A percentile compares a stretch with the other conserved stretches of the same genome.
These are phyloP conservation scores for Allantophomopsis cytisporea DNA, from an alignment of 2,329 filamentous ascomycete genomes.

Conservation along the genomic window DNA sequence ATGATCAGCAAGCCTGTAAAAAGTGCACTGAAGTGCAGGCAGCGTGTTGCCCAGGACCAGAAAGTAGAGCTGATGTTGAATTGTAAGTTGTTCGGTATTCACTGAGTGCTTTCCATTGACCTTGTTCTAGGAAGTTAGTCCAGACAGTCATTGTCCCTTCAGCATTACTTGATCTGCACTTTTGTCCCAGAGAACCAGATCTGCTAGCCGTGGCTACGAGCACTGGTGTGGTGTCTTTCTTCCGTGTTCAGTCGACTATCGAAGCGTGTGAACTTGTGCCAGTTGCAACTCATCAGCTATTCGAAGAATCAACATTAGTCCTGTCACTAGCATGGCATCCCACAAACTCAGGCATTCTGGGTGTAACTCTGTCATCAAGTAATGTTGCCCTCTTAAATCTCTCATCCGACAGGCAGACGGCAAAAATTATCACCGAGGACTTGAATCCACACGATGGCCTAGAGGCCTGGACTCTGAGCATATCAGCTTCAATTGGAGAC, in stretches of 20 bases:
- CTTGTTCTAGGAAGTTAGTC: slow-evolving; percentile 30
- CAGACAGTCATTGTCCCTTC: slow-evolving; percentile 51
- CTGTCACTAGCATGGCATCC: slow-evolving; percentile 67
- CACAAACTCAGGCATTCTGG: slow-evolving; percentile 36
- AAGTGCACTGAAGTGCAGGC: too few relatives aligned
- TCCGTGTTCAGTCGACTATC: slow-evolving; percentile 35
- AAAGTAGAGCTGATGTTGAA: too few relatives aligned
- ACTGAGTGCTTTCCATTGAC: slow-evolving; percentile 25
- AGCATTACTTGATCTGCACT: slow-evolving; percentile 77
- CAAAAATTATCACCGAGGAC: slow-evolving; percentile 4
- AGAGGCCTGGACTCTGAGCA: slow-evolving; percentile 64
- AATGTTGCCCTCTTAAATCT: slow-evolving; percentile 39
- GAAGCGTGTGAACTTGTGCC: slow-evolving; percentile 25
- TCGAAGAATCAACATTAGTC: slow-evolving; percentile 47
- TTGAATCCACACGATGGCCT: slow-evolving; percentile 20
- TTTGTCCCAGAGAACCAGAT: slow-evolving; percentile 40
- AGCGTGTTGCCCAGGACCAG: too few relatives aligned
- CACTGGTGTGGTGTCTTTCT: slow-evolving; percentile 42
- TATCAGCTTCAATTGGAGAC: slow-evolving; percentile 24
- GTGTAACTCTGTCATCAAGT: slow-evolving; percentile 59
- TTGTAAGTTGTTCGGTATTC: too few relatives aligned
- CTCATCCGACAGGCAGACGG: slow-evolving; percentile 18
- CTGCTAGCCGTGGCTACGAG: slow-evolving; percentile 68
- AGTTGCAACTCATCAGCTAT: slow-evolving; percentile 29
- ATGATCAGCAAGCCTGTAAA: too few relatives aligned